A percentile compares a stretch with the other conserved stretches of the same genome.
Conservation (phyloP, 2,329 filamentous ascomycete genomes). For the Stagonosporopsis vannaccii region DNA sequence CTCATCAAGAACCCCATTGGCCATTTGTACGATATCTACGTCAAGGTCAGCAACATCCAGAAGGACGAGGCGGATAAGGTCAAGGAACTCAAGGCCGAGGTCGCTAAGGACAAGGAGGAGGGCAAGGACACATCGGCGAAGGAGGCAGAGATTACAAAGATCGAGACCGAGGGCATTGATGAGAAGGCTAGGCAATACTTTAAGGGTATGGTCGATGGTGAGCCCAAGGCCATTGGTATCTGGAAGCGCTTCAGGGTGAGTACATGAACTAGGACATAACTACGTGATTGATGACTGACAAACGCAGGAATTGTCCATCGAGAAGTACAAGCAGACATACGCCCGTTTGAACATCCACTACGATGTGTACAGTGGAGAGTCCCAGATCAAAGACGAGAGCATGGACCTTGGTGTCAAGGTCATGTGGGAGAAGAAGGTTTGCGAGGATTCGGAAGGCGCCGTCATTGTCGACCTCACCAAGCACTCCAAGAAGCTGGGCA, state of each 20-base stretch:
- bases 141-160: conserved; percentile 53
- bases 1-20: conserved; percentile 78
- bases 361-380: conserved; percentile 74
- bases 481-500: conserved; percentile 72
- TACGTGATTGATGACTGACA: conserved; percentile 12
- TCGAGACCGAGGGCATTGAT: conserved; percentile 57
- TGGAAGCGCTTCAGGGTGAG: conserved; percentile 66
- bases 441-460: conserved; percentile 70
- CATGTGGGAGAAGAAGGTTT: conserved; percentile 67
- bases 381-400: conserved; percentile 68
- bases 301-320: conserved; percentile 63
- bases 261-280: background rate
- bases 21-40: conserved; percentile 83
- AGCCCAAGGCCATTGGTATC: conserved; percentile 64
- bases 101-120: conserved; percentile 47
- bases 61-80: conserved; percentile 71
- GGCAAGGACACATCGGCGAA: conserved; percentile 52
- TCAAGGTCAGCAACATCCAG: conserved; percentile 72
- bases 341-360: conserved; percentile 70
- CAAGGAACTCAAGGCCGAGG: conserved; percentile 61
- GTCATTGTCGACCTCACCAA: conserved; percentile 74
- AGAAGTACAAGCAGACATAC: conserved; percentile 70
- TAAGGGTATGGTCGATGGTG: conserved; percentile 72
- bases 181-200: conserved; percentile 77
- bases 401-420: conserved; percentile 66